A percentile compares a stretch with the other conserved stretches of the same genome.
Evolutionary conservation across 2,329 filamentous ascomycete species (phyloP).

Genomic region (Ramularia endophylla): DNA sequence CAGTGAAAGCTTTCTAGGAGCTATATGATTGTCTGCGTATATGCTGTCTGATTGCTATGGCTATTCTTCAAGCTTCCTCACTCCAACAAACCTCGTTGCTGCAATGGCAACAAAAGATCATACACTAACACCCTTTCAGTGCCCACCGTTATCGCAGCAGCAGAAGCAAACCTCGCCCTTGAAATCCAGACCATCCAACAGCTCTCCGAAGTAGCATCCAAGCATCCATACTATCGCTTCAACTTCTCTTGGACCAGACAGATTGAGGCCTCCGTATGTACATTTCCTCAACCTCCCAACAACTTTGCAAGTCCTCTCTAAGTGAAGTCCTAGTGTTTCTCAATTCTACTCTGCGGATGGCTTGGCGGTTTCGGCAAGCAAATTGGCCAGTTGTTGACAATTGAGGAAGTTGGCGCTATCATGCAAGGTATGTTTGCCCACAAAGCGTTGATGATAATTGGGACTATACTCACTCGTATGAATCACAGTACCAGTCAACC

Average conservation of each 20-base stretch:
- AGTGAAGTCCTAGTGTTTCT: conserved; percentile 51
- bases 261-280: conserved; percentile 69
- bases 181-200: conserved; percentile 65
- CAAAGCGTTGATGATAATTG: too few species aligned
- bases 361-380: conserved; percentile 62
- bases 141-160: conserved; percentile 59
- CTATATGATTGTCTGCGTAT: too few species aligned
- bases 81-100: too few species aligned
- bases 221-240: conserved; percentile 98
- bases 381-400: conserved; percentile 64
- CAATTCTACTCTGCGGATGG: conserved; percentile 63
- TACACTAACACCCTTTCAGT: conserved; percentile 45
- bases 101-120: conserved; percentile 3
- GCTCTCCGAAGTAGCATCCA: conserved; percentile 67
- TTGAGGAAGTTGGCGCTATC: conserved; percentile 78
- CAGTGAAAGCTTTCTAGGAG: not conserved
- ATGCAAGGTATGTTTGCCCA: conserved; percentile 57
- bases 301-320: too few species aligned
- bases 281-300: too few species aligned
- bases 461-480: too few species aligned
- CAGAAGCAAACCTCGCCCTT: conserved; percentile 63
- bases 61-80: too few species aligned
- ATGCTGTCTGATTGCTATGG: too few species aligned
- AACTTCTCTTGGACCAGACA: conserved; percentile 80
- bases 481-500: conserved; percentile 79